phyloP scores from a whole-genome alignment of 2,329 filamentous ascomycete species.

The Oidium heveae region DNA sequence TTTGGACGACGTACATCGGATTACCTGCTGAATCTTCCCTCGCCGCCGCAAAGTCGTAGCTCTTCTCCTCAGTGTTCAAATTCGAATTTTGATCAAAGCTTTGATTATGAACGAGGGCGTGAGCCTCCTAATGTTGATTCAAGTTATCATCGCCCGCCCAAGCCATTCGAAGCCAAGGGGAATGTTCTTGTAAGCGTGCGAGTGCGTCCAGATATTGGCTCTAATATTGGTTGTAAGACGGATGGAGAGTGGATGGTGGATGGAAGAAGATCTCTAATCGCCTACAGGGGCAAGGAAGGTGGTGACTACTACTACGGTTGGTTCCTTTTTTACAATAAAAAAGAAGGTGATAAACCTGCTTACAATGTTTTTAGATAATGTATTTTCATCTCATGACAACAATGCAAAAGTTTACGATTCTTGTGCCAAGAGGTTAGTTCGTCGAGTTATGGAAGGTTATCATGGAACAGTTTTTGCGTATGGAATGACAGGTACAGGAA shows the following conservation, averaged over 20 bases:
- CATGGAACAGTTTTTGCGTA: constrained; percentile 97
- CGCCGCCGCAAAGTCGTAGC: constrained; percentile 67
- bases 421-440: constrained; percentile 75
- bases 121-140: constrained; percentile 3
- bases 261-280: constrained; percentile 54
- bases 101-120: constrained; percentile 23
- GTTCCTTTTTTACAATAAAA: constrained; percentile 8
- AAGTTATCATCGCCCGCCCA: constrained; percentile 19
- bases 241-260: constrained; percentile 87
- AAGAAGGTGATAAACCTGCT: constrained; percentile 1
- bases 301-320: constrained; percentile 82
- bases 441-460: constrained; percentile 96
- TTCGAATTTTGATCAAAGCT: constrained; percentile 63
- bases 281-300: constrained; percentile 68
- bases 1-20: constrained; percentile 43
- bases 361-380: constrained; percentile 45
- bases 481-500: constrained; percentile 95
- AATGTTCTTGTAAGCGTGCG: constrained; percentile 92
- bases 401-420: constrained; percentile 90
- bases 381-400: constrained; percentile 81
- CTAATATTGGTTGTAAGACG: constrained; percentile 30
- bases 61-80: constrained; percentile 78
- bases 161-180: constrained; percentile 48
- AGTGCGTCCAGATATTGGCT: constrained; percentile 57
- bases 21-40: constrained; percentile 50